Conservation (phyloP, 2,329 filamentous ascomycete genomes). For the Fusarium sp. region DNA sequence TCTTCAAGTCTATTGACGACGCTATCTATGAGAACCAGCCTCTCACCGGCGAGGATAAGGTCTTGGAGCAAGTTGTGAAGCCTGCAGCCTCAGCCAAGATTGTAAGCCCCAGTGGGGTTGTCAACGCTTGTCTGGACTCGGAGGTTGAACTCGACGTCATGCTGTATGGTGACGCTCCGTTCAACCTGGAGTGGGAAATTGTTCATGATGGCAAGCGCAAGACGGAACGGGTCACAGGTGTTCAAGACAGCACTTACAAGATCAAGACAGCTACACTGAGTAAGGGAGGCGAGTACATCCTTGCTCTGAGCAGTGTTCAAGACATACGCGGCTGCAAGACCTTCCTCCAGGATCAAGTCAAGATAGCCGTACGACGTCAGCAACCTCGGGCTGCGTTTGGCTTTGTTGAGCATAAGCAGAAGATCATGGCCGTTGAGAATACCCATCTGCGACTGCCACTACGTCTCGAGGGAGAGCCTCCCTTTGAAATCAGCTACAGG, state of each 20-base stretch:
- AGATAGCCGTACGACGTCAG: constrained; percentile 88
- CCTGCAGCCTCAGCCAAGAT: constrained; percentile 87
- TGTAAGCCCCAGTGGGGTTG: constrained; percentile 62
- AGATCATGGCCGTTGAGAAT: constrained; percentile 79
- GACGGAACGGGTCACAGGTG: constrained; percentile 71
- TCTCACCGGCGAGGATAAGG: constrained; percentile 69
- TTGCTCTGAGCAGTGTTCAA: constrained; percentile 86
- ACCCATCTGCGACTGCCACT: constrained; percentile 80
- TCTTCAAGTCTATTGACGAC: constrained; percentile 84
- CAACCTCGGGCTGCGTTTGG: constrained; percentile 89
- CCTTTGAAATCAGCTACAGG: constrained; percentile 83
- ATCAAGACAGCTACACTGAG: constrained; percentile 80
- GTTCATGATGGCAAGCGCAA: constrained; percentile 88
- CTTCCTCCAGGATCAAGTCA: constrained; percentile 83
- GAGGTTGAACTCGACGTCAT: constrained; percentile 78
- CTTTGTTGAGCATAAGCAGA: constrained; percentile 81
- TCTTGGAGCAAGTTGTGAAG: constrained; percentile 89
- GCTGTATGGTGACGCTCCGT: constrained; percentile 85
- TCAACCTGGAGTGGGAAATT: constrained; percentile 90
- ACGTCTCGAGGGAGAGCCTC: constrained; percentile 84
- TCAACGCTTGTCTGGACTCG: constrained; percentile 85
- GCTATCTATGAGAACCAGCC: constrained; percentile 77
- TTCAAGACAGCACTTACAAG: constrained; percentile 70
- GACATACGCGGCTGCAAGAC: constrained; percentile 89
- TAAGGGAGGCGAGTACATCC: constrained; percentile 88